A percentile compares a stretch with the other conserved stretches of the same genome.
Evolutionary conservation across 192 early-diverging fungal species (phyloP).

Genomic region (Rhizophagus prolifer): DNA sequence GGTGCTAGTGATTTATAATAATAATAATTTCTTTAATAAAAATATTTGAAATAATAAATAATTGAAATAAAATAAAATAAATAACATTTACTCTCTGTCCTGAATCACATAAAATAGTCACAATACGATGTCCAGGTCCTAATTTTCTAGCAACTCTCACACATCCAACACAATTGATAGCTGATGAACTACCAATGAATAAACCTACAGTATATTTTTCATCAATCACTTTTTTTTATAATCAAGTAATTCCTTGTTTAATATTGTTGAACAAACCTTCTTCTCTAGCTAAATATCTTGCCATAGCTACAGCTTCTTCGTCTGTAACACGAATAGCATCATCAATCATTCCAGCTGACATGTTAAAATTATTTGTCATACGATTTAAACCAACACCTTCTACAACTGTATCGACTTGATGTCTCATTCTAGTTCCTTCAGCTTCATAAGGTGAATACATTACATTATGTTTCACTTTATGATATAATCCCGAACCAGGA

Average conservation of each 20-base stretch:
- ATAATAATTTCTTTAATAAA: not conserved
- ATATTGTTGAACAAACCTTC: constrained; percentile 50
- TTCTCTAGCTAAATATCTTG: constrained; percentile 74
- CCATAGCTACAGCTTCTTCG: constrained; percentile 87
- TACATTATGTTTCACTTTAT: constrained; percentile 87
- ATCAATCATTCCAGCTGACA: constrained; percentile 63
- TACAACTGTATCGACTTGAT: constrained; percentile 97
- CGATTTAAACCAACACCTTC: constrained; percentile 97
- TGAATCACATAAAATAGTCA: constrained; percentile 88
- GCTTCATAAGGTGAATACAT: constrained; percentile 87
- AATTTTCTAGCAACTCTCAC: constrained; percentile 71
- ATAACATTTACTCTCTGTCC: constrained; percentile 62
- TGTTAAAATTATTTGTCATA: constrained; percentile 82
- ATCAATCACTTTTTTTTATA: not conserved
- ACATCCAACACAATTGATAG: constrained; percentile 91
- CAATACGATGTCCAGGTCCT: constrained; percentile 88
- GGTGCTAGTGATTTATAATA: constrained; percentile 43
- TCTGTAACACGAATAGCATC: constrained; percentile 85
- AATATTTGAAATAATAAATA: not conserved
- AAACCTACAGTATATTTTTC: constrained; percentile 46
- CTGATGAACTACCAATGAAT: constrained; percentile 87
- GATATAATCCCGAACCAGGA: constrained; percentile 86
- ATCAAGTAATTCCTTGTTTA: not conserved
- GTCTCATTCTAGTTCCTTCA: constrained; percentile 85
- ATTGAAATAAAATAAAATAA: not conserved